Percentiles rank a stretch among this genome's conserved stretches.
Conservation (phyloP, 2,329 filamentous ascomycete genomes). For the Xylariaceae sp. region DNA sequence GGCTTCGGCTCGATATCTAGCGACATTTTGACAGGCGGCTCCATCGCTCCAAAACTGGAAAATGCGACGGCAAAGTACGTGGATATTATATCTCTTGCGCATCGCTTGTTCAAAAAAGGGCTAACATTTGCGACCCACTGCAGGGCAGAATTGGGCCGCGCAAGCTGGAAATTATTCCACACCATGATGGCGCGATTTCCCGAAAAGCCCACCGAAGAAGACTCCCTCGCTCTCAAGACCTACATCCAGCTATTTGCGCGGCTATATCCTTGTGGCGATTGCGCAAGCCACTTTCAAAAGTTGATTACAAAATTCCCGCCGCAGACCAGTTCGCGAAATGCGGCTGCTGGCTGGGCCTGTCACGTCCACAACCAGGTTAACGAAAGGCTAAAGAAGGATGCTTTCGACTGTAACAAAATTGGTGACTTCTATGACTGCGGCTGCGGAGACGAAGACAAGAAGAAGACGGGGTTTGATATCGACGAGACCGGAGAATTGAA, state of each 20-base stretch:
- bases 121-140: neutral
- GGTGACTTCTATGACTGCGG: slow-evolving; percentile 70
- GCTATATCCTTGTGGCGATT: slow-evolving; percentile 69
- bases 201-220: slow-evolving; percentile 58
- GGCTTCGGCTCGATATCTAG: slow-evolving; percentile 41
- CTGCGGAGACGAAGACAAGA: slow-evolving; percentile 59
- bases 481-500: slow-evolving; percentile 26
- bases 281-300: slow-evolving; percentile 62
- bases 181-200: slow-evolving; percentile 69
- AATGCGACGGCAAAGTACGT: slow-evolving; percentile 75
- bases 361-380: slow-evolving; percentile 67
- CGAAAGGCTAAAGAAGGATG: slow-evolving; percentile 54
- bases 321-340: slow-evolving; percentile 59
- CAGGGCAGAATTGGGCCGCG: slow-evolving; percentile 61
- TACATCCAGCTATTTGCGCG: slow-evolving; percentile 64
- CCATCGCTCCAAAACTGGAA: slow-evolving; percentile 75
- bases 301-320: slow-evolving; percentile 60
- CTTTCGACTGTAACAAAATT: slow-evolving; percentile 64
- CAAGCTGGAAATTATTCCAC: slow-evolving; percentile 67
- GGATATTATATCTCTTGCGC: neutral
- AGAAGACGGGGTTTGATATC: slow-evolving; percentile 27
- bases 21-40: slow-evolving; percentile 58
- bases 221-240: slow-evolving; percentile 58
- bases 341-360: slow-evolving; percentile 64
- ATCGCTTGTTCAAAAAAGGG: too few species aligned